Evolutionary conservation across 345 rosid species (phyloP), one percentile per base, ranked within the genome.

Genomic region (Atalantia buxifolia): DNA sequence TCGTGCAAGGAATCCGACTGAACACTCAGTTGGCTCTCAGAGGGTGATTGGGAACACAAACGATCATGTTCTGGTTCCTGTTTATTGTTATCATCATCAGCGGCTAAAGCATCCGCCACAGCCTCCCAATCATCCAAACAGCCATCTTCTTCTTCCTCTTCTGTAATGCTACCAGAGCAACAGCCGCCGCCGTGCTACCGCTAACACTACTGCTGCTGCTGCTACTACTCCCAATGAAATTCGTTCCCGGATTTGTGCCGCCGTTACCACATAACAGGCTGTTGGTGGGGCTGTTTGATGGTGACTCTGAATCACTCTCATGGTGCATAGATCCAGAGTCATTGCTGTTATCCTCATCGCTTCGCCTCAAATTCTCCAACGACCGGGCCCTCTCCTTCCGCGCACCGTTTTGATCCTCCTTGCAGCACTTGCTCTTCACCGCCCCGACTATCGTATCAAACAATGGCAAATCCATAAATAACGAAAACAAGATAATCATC

Each of bases 101-200:
- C 96, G 1, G 94, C 98, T 80, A 95, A 79, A 75, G 99, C 99
- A 84, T 95, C 99, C 38, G 99, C 98, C 79, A 93, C 70, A 63
- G 98, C 93, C 80, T 95, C 99, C 99, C 99, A 95, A 74, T 95
- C 97, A 76, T 95, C 99, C 88, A 93, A 86, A 83, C 97, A 91
- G 33, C 85, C 90, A 66, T 89, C 97, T 61, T 86, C 94, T 18
- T 85, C 91, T 16, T 93, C 95, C 36, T 92, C 98, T 75, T 93
- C 99, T 0, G 98, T 86, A 35, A 93, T 90, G 81, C 85, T 84
- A 69, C 97, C 98, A 4, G 98, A 95, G 84, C 92, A 93, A 83
- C 89, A 93, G 21, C 93, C 98, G 9, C 89, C 92, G 45, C 93
- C 89, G 84, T 90, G 38, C 86, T 87, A 55, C 91, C 83, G 27